Percentiles rank a stretch among this genome's conserved stretches.
phyloP scores from a whole-genome alignment of 108 stramenopile genomes.

The Fistulifera pelliculosa region DNA sequence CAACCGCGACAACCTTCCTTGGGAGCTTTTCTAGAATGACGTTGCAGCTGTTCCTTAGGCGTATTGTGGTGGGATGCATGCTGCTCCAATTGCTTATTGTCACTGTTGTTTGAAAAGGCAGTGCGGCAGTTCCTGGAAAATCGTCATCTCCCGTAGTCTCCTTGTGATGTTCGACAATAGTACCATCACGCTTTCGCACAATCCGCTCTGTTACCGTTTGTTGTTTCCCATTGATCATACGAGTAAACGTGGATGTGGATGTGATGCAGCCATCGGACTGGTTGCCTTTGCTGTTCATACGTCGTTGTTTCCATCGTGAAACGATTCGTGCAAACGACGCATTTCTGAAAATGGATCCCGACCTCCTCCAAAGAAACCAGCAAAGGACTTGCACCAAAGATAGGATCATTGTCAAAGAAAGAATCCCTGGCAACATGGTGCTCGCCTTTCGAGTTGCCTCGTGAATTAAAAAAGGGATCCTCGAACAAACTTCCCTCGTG shows the following conservation, averaged over 20 bases:
- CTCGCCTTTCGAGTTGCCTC: no score
- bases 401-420: conserved; percentile 11
- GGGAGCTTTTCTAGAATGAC: no score
- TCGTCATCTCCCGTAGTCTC: conserved; percentile 7
- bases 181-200: conserved; percentile 61
- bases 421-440: conserved; percentile 1
- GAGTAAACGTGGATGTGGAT: conserved; percentile 37
- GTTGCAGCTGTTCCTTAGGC: no score
- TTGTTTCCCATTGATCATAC: conserved; percentile 69
- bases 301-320: conserved; percentile 3
- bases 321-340: background rate
- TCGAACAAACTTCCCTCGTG: background rate
- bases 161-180: conserved; percentile 52
- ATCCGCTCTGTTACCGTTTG: conserved; percentile 67
- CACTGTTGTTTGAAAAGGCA: no score
- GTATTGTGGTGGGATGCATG: no score
- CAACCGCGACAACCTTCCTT: no score
- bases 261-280: conserved; percentile 15
- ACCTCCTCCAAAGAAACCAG: conserved; percentile 7
- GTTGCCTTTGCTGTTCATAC: conserved; percentile 21
- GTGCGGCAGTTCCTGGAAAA: no score
- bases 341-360: conserved; percentile 3
- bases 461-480: conserved; percentile 18
- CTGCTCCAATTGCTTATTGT: no score
- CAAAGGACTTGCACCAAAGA: conserved; percentile 17